A percentile compares a stretch with the other conserved stretches of the same genome.
Conservation (phyloP, 2,329 filamentous ascomycete species). For the Fusarium marasasianum region DNA sequence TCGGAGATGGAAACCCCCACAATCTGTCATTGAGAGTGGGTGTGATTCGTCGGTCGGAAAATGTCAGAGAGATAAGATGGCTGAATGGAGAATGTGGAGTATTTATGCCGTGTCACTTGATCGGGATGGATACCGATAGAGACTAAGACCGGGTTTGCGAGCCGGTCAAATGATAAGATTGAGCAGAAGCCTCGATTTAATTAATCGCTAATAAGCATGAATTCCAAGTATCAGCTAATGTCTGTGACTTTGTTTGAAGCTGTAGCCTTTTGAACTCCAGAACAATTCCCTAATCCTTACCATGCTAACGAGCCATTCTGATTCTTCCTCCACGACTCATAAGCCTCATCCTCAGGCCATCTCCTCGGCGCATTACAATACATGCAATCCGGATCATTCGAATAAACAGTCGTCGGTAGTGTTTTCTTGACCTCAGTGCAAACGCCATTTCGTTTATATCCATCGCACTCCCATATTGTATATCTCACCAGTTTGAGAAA, state of each 20-base stretch:
- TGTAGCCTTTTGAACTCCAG: too few species aligned
- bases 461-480: background rate
- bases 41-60: background rate
- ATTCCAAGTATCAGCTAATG: too few species aligned
- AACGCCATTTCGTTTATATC: background rate
- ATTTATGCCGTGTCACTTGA: conserved; percentile 9
- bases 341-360: background rate
- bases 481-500: background rate
- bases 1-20: background rate
- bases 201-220: background rate
- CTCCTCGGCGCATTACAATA: background rate
- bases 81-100: background rate
- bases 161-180: background rate
- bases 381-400: background rate
- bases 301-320: background rate
- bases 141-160: background rate
- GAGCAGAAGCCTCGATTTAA: background rate
- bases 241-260: too few species aligned
- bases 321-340: background rate
- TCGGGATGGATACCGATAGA: conserved; percentile 5
- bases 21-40: fast-evolving
- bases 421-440: background rate
- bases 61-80: background rate
- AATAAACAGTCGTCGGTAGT: background rate
- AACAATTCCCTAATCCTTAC: background rate